phyloP scores from a whole-genome alignment of 495 filamentous ascomycete species.

The Aspergillus sclerotiicarbonarius region DNA sequence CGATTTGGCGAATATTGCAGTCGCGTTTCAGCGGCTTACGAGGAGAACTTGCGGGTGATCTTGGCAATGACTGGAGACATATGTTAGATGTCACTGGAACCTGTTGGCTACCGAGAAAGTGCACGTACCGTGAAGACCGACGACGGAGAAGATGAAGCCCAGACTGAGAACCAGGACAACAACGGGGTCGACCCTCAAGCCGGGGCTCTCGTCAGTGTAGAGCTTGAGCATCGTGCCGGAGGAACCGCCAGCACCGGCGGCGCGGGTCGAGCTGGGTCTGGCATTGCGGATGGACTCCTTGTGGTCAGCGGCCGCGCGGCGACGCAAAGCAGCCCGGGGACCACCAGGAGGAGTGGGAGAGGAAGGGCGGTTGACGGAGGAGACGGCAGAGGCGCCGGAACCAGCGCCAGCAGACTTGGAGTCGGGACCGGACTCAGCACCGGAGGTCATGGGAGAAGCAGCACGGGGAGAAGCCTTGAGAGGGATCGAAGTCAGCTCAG shows the following conservation, averaged over 20 bases:
- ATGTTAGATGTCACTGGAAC: slow-evolving; percentile 21
- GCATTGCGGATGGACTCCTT: slow-evolving; percentile 92
- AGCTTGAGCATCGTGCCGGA: slow-evolving; percentile 98
- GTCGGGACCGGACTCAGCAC: slow-evolving; percentile 49
- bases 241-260: slow-evolving; percentile 92
- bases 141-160: slow-evolving; percentile 98
- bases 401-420: slow-evolving; percentile 66
- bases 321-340: slow-evolving; percentile 88
- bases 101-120: too few species aligned
- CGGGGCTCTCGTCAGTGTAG: slow-evolving; percentile 98
- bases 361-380: slow-evolving; percentile 69
- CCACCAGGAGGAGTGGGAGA: slow-evolving; percentile 92
- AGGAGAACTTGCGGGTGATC: slow-evolving; percentile 85
- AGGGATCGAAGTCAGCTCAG: slow-evolving; percentile 6
- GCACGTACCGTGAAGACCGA: slow-evolving; percentile 88
- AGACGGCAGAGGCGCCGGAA: slow-evolving; percentile 62
- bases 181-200: slow-evolving; percentile 94
- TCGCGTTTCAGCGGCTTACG: slow-evolving; percentile 28
- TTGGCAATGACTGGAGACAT: slow-evolving; percentile 81
- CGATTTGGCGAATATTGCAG: neutral
- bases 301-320: slow-evolving; percentile 91
- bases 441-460: slow-evolving; percentile 48
- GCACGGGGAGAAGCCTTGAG: slow-evolving; percentile 46
- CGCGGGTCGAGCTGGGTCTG: slow-evolving; percentile 82
- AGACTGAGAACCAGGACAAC: slow-evolving; percentile 92